Evolutionary conservation across 2,329 filamentous ascomycete genomes (phyloP), one percentile per base, ranked within the genome.

Genomic region (Myriosclerotinia scirpicola): DNA sequence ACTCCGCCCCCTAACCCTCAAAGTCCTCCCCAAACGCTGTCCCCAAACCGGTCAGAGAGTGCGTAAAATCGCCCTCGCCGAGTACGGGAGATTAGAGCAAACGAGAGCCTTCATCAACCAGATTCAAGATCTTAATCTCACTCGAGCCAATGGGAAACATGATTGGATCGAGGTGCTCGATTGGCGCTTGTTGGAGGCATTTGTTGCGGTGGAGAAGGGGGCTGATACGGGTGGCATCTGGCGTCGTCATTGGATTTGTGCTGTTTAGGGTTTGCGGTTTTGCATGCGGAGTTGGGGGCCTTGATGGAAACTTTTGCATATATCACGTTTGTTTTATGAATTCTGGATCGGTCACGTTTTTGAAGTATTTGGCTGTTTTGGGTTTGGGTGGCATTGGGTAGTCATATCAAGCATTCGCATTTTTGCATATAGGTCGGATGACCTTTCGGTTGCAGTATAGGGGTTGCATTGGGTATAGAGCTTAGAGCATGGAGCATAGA

Each of bases 161-260:
- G 72, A 75, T 54, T 75, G 72, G 61, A 72, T 79, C 0, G 70
- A 75, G 26, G 74, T 77, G 0, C 80, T 74, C 58, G 79, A 81
- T 73, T 81, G 79, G 79, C 70, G 77, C 6, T 69, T 80, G 0
- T 54, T 80, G 22, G 78, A 80, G 71, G 76, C 79, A 26, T 71
- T 84, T 12, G 76, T 75, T 2, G 78, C 78, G 44, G 67, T 77
- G 54, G 82, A 84, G 65, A 75, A 77, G 54, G 73, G 77, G 58
- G 73, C n/a, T 5, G 67, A 73, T 68, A 30, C 77, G 56, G 72
- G 15, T 8, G 68, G 71, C 67, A 36, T 67, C 2, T 73, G 71
- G 70, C 56, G 50, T 8, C 55, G 63, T 12, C 68, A 58, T 68
- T 69, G 67, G 65, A 59, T 72, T 22, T 62, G 67, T 7, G 62